These are phyloP conservation scores for Boletus rufocinnamomeus DNA, from an alignment of 768 basidiomycete species.

Conservation along the genomic window DNA sequence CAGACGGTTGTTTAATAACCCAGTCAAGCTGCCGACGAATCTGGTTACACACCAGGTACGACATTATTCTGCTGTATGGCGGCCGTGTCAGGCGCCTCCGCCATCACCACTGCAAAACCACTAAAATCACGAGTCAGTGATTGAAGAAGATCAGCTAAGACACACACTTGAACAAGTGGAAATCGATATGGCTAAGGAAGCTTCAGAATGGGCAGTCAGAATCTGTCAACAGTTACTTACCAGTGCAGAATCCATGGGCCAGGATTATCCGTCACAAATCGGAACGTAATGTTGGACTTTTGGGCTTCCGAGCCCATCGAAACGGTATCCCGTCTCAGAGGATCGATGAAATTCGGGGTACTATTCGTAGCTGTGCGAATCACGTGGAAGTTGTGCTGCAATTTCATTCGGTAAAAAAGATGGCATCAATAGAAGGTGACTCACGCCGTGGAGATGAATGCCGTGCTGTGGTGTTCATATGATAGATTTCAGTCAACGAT, in stretches of 20 bases:
- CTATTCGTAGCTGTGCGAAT: conserved; percentile 36
- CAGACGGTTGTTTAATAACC: neutral
- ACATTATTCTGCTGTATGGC: conserved; percentile 20
- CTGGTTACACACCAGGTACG: conserved; percentile 23
- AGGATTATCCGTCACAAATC: conserved; percentile 66
- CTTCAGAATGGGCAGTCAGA: neutral
- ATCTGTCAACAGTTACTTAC: conserved; percentile 12
- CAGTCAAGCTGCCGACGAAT: neutral
- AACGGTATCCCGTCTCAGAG: conserved; percentile 38
- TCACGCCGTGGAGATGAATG: conserved; percentile 44
- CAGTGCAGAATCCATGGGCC: conserved; percentile 60
- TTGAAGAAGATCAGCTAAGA: neutral
- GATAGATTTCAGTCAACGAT: neutral
- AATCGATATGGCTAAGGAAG: conserved; percentile 34
- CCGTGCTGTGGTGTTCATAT: conserved; percentile 33
- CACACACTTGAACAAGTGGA: conserved; percentile 30
- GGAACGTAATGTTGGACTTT: conserved; percentile 50
- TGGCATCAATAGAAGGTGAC: conserved; percentile 9
- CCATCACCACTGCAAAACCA: conserved; percentile 35
- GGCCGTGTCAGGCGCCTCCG: conserved; percentile 26
- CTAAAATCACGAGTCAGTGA: conserved; percentile 16
- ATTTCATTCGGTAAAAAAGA: neutral
- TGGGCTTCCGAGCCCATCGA: conserved; percentile 37
- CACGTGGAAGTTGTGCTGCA: conserved; percentile 42
- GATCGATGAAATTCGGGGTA: conserved; percentile 39